Evolutionary conservation across 225 moss, liverwort and hornwort species (phyloP), one percentile per base, ranked within the genome.

Genomic region (Anthoceros angustus): DNA sequence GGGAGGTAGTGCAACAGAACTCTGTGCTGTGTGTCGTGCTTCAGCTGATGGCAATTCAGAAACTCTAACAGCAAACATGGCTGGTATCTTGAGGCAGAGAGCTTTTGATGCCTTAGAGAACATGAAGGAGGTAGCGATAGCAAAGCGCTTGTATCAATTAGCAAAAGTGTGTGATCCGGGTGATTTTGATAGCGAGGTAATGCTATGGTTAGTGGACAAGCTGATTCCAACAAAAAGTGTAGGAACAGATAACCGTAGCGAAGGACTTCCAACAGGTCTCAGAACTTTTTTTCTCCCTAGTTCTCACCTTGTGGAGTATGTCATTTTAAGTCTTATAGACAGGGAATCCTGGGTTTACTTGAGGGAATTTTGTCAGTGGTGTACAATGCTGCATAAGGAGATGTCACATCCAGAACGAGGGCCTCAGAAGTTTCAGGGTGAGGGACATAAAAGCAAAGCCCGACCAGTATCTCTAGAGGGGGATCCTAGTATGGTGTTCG

Each of bases 141-240:
- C 87, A 41, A 87, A 63, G 75, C 82, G 80, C 40, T 70, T 92
- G 25, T 92, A 86, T 71, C 82, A 87, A 77, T 76, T 89, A 67
- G 84, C 81, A 26, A 77, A 69, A 61, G 65, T 63, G 49, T 63
- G 86, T 12, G 69, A 86, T 64, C 69, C 81, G 50, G 69, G 76
- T 62, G 92, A 98, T 65, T 68, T 68, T 63, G 98, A 87, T 68
- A 84, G 82, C 69, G 68, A 66, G 46, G 73, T 92, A 79, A 92
- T 98, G 87, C 73, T 98, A 72, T 98, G 98, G 92, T 73, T 98
- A 21, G 77, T 98, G 74, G 84, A 86, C 61, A 89, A 74, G 77
- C 66, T 77, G 66, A 70, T 64, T 25, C 70, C 70, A 66, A 41
- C 72, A 70, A 79, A 75, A 41, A 84, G 73, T 64, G 40, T 50